Conservation (phyloP, 2,329 filamentous ascomycete genomes). For the Diplodia corticola region DNA sequence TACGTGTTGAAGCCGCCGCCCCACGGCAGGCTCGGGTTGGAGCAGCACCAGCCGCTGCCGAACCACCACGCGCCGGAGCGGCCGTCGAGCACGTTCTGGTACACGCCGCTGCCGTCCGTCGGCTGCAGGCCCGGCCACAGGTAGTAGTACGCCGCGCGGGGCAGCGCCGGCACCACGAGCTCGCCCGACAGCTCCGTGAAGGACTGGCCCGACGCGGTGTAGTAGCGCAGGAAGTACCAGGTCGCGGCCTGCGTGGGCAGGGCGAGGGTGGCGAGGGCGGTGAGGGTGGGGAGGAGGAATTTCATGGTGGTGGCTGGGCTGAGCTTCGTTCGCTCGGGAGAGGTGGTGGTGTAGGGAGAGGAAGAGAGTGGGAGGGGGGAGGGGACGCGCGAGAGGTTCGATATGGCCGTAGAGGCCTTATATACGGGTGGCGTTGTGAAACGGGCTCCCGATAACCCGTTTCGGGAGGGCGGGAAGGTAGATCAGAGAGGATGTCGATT, state of each 20-base stretch:
- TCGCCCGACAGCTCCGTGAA: slow-evolving; percentile 27
- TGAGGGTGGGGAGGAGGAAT: slow-evolving; percentile 7
- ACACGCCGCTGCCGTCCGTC: slow-evolving; percentile 44
- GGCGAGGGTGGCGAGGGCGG: not conserved
- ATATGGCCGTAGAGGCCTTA: not conserved
- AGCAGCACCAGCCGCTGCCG: slow-evolving; percentile 46
- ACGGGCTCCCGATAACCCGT: not conserved
- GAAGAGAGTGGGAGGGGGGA: slow-evolving; percentile 1
- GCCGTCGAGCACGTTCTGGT: slow-evolving; percentile 47
- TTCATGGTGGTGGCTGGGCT: not conserved
- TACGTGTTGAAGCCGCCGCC: slow-evolving; percentile 43
- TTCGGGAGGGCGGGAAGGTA: slow-evolving; percentile 2
- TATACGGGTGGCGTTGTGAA: not conserved
- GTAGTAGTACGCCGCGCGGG: slow-evolving; percentile 41
- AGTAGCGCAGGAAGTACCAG: slow-evolving; percentile 29
- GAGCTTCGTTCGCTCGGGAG: slow-evolving; percentile 1
- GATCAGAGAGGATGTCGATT: not conserved
- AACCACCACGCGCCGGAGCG: slow-evolving; percentile 46
- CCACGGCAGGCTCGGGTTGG: slow-evolving; percentile 43
- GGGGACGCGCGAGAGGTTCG: not conserved
- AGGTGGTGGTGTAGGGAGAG: slow-evolving; percentile 18
- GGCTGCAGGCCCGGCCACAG: slow-evolving; percentile 48
- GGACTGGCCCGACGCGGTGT: slow-evolving; percentile 23
- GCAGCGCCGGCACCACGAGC: slow-evolving; percentile 26
- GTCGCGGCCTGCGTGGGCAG: slow-evolving; percentile 21